phyloP scores from a whole-genome alignment of 169 alveolate species.

The Plasmodium falciparum region DNA sequence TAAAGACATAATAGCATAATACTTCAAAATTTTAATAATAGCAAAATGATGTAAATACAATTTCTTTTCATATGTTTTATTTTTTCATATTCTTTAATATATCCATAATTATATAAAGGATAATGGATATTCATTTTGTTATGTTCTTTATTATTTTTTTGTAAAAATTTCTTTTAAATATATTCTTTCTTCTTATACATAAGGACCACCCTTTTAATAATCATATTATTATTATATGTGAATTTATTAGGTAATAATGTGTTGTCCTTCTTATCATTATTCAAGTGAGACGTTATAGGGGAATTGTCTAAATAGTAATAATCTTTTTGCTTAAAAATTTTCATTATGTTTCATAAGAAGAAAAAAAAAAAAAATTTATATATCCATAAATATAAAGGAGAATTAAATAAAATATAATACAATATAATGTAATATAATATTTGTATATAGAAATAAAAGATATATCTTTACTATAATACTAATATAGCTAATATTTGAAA shows the following conservation, averaged over 20 bases:
- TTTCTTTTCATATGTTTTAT: constrained; percentile 3
- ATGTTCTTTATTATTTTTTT: constrained; percentile 38
- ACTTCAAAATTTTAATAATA: constrained; percentile 29
- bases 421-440: constrained; percentile 15
- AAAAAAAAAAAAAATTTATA: constrained; percentile 46
- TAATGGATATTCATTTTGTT: constrained; percentile 30
- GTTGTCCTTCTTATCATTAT: constrained; percentile 11
- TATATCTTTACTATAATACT: constrained; percentile 29
- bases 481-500: constrained; percentile 30
- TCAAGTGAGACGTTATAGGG: constrained; percentile 16
- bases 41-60: constrained; percentile 37
- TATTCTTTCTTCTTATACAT: constrained; percentile 22
- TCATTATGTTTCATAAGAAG: constrained; percentile 34
- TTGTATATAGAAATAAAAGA: constrained; percentile 35
- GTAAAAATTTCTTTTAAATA: constrained; percentile 23
- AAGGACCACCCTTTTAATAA: constrained; percentile 5
- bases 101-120: constrained; percentile 31
- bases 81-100: constrained; percentile 51
- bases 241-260: too few species aligned
- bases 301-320: constrained; percentile 46
- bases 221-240: constrained; percentile 1
- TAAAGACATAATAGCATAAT: constrained; percentile 33
- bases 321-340: constrained; percentile 34
- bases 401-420: constrained; percentile 24
- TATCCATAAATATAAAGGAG: constrained; percentile 43